Percentiles rank a stretch among this genome's conserved stretches.
Conservation (phyloP, 306 rosid genomes). For the Casuarina equisetifolia region DNA sequence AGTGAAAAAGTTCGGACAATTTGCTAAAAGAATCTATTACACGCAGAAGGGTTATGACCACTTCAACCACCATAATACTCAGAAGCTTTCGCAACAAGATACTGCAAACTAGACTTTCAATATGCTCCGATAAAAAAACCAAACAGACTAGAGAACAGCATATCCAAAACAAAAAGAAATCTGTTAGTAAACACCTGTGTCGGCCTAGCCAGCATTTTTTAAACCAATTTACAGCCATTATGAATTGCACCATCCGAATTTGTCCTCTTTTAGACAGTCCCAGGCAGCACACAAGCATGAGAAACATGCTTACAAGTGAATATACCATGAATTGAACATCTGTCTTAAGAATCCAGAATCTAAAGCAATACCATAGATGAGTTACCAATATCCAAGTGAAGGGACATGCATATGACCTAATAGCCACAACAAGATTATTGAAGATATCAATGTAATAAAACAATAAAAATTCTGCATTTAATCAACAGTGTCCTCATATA, state of each 20-base stretch:
- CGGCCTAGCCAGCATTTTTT: conserved; percentile 34
- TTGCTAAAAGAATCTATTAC: conserved; percentile 21
- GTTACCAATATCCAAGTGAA: conserved; percentile 10
- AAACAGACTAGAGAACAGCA: not conserved
- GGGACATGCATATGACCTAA: conserved; percentile 12
- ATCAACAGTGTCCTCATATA: not conserved
- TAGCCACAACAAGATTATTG: not conserved
- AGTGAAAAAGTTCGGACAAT: conserved; percentile 23
- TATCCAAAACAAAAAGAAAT: conserved; percentile 1
- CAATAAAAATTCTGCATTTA: not conserved
- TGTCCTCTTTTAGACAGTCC: conserved; percentile 34
- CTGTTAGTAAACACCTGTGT: conserved; percentile 31
- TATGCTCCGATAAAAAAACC: not conserved
- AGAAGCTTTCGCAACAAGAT: not conserved
- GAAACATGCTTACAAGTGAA: not conserved
- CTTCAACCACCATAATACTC: conserved; percentile 12
- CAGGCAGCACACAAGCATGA: conserved; percentile 39
- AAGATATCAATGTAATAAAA: not conserved
- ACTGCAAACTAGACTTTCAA: not conserved
- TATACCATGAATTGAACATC: conserved; percentile 21
- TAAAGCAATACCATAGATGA: not conserved
- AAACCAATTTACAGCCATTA: conserved; percentile 14
- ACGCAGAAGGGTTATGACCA: conserved; percentile 10
- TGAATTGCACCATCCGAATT: conserved; percentile 32
- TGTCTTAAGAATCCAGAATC: conserved; percentile 8